These are phyloP conservation scores for Talaromyces amestolkiae DNA, from an alignment of 2,329 filamentous ascomycete genomes.

Conservation along the genomic window DNA sequence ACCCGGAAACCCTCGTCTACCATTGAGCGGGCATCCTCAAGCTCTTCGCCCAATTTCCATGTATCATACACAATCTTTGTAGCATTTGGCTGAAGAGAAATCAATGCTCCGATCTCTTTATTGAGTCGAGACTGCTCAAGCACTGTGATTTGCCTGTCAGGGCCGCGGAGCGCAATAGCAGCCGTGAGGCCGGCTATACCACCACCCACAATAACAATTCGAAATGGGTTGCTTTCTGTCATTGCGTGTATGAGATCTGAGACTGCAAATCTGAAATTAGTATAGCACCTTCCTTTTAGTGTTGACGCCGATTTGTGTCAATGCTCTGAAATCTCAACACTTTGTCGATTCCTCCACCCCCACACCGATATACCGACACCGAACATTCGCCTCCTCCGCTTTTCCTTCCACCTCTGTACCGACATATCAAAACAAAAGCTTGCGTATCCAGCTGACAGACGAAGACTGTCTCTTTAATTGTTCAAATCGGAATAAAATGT, in stretches of 20 bases:
- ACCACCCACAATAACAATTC: neutral
- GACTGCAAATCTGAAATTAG: neutral
- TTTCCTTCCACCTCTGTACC: neutral
- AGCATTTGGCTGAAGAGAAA: neutral
- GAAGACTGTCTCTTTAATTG: neutral
- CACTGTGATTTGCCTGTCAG: neutral
- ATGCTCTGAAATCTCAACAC: neutral
- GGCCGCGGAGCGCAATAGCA: neutral
- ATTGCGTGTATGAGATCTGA: neutral
- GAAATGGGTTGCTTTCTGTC: neutral
- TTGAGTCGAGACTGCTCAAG: neutral
- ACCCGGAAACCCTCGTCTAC: neutral
- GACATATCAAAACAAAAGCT: neutral
- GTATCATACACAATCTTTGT: neutral
- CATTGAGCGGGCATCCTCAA: neutral
- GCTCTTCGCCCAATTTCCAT: neutral
- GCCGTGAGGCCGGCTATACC: neutral
- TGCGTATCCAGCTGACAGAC: neutral
- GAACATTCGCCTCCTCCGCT: neutral
- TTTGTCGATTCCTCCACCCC: neutral
- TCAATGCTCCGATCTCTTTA: neutral
- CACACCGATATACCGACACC: neutral
- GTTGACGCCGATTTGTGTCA: neutral
- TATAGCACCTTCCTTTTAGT: neutral
- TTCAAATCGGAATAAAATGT: constrained; percentile 19